A percentile compares a stretch with the other conserved stretches of the same genome.
Evolutionary conservation across 2,329 filamentous ascomycete species (phyloP).

Genomic region (Botrytis tulipae): DNA sequence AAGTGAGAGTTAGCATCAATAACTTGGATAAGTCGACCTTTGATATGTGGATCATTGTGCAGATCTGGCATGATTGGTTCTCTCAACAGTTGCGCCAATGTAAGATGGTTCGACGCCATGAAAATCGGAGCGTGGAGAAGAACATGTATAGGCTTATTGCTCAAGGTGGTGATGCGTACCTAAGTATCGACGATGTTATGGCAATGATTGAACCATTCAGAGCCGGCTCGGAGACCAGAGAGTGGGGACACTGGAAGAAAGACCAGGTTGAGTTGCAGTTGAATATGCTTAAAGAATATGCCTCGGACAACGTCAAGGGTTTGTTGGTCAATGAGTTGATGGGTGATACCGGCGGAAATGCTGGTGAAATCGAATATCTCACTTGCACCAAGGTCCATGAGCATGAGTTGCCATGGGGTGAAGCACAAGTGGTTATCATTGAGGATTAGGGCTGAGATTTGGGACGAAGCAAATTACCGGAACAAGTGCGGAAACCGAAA

Average conservation of each 20-base stretch:
- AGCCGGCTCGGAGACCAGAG: neutral
- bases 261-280: constrained; percentile 25
- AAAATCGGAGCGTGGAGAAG: neutral
- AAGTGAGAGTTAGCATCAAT: constrained; percentile 13
- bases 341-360: constrained; percentile 22
- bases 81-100: constrained; percentile 12
- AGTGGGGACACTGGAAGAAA: constrained; percentile 8
- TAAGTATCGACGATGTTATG: constrained; percentile 18
- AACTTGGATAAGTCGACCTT: constrained; percentile 30
- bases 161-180: constrained; percentile 30
- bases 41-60: constrained; percentile 28
- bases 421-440: neutral
- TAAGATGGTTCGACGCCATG: neutral
- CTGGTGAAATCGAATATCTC: constrained; percentile 28
- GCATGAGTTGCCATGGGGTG: constrained; percentile 31
- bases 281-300: constrained; percentile 28
- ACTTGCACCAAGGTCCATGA: constrained; percentile 31
- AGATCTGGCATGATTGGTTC: constrained; percentile 35
- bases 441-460: neutral
- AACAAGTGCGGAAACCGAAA: neutral
- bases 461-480: neutral
- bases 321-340: constrained; percentile 30
- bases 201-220: neutral
- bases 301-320: constrained; percentile 24
- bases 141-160: constrained; percentile 29